Percentiles rank a stretch among this genome's conserved stretches.
Evolutionary conservation across 768 basidiomycete species (phyloP).

Genomic region (Ephemerocybe angulata): DNA sequence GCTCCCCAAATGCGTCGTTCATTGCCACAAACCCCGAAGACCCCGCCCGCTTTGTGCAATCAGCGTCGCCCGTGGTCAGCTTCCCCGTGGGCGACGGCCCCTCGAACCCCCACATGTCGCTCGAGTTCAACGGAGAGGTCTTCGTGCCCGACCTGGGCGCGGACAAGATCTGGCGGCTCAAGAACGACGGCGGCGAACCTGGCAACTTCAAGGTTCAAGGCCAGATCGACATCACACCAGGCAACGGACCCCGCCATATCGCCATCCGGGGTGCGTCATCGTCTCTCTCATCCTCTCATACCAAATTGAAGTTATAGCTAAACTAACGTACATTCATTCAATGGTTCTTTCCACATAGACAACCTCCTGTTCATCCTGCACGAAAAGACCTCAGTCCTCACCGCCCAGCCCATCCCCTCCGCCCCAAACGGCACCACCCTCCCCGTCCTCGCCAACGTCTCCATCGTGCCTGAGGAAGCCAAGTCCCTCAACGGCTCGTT

Average conservation of each 20-base stretch:
- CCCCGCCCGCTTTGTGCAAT: constrained; percentile 28
- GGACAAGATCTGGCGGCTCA: constrained; percentile 68
- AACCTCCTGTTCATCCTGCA: constrained; percentile 50
- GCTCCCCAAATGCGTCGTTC: constrained; percentile 10
- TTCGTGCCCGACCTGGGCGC: constrained; percentile 64
- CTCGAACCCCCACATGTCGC: constrained; percentile 66
- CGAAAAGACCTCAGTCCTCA: constrained; percentile 54
- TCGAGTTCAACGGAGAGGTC: constrained; percentile 53
- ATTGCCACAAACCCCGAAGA: constrained; percentile 47
- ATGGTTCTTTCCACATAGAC: too few relatives aligned
- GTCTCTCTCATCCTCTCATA: too few relatives aligned
- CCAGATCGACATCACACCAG: constrained; percentile 52
- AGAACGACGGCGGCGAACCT: constrained; percentile 32
- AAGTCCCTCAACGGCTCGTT: constrained; percentile 30
- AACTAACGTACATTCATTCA: too few relatives aligned
- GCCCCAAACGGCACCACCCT: constrained; percentile 49
- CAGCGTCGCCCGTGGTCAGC: constrained; percentile 40
- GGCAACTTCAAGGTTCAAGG: constrained; percentile 56
- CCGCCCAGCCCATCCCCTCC: constrained; percentile 53
- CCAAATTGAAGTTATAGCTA: background rate
- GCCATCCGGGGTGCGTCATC: constrained; percentile 27
- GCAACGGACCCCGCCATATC: constrained; percentile 57
- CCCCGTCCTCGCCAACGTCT: constrained; percentile 44
- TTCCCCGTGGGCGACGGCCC: constrained; percentile 47
- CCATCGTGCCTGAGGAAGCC: constrained; percentile 42